These are phyloP conservation scores for Furcasterigmium furcatum DNA, from an alignment of 2,329 filamentous ascomycete species.

Conservation along the genomic window DNA sequence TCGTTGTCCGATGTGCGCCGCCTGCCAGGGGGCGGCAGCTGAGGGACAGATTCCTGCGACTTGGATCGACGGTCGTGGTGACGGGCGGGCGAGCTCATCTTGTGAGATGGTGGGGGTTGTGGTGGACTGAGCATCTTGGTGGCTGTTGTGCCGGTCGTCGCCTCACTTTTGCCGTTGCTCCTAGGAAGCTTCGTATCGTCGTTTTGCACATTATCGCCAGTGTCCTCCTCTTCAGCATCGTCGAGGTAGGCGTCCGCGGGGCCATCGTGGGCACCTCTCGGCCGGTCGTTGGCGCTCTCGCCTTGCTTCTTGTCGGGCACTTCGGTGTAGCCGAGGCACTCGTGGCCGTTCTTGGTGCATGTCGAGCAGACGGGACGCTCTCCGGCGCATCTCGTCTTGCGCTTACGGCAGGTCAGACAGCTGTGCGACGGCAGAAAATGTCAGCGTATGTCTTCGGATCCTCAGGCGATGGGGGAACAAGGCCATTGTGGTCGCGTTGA, in stretches of 20 bases:
- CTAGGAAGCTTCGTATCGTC: not conserved
- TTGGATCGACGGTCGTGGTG: not conserved
- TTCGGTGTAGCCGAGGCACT: constrained; percentile 65
- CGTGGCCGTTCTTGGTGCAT: constrained; percentile 68
- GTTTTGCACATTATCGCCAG: not conserved
- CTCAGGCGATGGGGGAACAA: not conserved
- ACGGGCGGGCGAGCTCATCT: not conserved
- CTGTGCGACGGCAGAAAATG: constrained; percentile 28
- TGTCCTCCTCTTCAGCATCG: constrained; percentile 19
- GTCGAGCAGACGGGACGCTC: constrained; percentile 71
- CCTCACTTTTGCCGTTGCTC: no score
- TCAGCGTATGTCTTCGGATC: constrained; percentile 4
- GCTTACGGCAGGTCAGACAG: constrained; percentile 70
- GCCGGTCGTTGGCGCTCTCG: constrained; percentile 5
- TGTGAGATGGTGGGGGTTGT: no score
- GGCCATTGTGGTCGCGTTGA: no score
- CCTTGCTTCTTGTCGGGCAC: constrained; percentile 38
- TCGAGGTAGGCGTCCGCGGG: constrained; percentile 15
- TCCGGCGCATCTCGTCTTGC: constrained; percentile 73
- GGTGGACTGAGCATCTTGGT: not conserved
- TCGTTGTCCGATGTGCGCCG: constrained; percentile 8
- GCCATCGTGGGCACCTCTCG: constrained; percentile 11
- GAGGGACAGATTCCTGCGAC: constrained; percentile 3
- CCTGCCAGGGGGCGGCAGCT: constrained; percentile 6
- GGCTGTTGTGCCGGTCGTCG: not conserved